Conservation (phyloP, 139 green algal genomes). For the Chlorella sp. region DNA sequence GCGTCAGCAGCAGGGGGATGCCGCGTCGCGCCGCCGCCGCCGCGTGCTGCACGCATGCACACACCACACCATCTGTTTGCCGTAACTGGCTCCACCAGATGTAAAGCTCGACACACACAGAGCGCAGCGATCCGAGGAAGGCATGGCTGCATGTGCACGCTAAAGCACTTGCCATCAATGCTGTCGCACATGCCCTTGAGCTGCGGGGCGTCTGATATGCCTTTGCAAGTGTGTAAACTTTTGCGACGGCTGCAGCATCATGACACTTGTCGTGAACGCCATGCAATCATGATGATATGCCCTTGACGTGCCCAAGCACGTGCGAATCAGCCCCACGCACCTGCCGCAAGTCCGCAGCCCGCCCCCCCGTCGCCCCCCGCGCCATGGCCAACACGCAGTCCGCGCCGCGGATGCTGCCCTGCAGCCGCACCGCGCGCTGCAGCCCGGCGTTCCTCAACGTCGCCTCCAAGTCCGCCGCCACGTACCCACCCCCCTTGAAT, state of each 20-base stretch:
- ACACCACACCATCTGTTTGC: too few relatives aligned
- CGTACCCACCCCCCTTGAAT: slow-evolving; percentile 17
- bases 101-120: not conserved
- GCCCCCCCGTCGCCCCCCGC: slow-evolving; percentile 5
- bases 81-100: too few relatives aligned
- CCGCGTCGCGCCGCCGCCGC: not conserved
- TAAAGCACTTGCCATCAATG: not conserved
- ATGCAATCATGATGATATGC: too few relatives aligned
- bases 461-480: slow-evolving; percentile 8
- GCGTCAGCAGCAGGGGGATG: slow-evolving; percentile 1
- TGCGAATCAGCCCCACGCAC: slow-evolving; percentile 2
- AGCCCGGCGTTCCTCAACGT: slow-evolving; percentile 6
- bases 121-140: not conserved
- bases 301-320: too few relatives aligned
- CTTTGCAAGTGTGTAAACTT: too few relatives aligned
- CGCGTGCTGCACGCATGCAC: not conserved
- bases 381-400: slow-evolving; percentile 16
- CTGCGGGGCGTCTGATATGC: not conserved
- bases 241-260: too few relatives aligned
- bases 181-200: not conserved
- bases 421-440: slow-evolving; percentile 6
- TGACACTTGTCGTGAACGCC: too few relatives aligned
- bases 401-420: not conserved
- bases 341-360: slow-evolving; percentile 9
- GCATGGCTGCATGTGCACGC: not conserved